phyloP scores from a whole-genome alignment of 2,329 filamentous ascomycete species.

The Sporothrix humicola region DNA sequence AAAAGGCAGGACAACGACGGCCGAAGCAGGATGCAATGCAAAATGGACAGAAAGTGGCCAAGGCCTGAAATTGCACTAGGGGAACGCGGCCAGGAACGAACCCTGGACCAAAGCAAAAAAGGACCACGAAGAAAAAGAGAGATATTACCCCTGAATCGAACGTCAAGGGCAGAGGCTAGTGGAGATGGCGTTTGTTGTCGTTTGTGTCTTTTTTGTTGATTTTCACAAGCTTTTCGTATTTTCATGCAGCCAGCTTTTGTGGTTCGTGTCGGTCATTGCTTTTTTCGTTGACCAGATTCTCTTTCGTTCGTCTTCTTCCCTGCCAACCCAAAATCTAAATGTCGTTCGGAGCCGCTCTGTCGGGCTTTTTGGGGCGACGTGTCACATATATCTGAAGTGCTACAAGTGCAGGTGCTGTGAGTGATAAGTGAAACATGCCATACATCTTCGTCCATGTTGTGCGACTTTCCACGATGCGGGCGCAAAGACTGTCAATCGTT shows the following conservation, averaged over 20 bases:
- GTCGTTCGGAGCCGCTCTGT: neutral
- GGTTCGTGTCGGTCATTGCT: constrained; percentile 17
- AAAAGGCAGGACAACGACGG: neutral
- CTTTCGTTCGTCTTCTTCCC: no score
- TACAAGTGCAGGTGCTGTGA: no score
- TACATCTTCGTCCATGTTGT: no score
- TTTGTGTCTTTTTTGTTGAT: neutral
- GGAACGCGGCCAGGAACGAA: neutral
- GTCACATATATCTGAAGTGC: neutral
- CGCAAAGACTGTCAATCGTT: no score
- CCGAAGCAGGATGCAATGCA: neutral
- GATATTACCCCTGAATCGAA: neutral
- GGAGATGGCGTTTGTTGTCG: neutral
- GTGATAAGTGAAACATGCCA: no score
- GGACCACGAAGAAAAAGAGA: neutral
- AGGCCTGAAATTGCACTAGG: neutral
- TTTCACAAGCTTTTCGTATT: neutral
- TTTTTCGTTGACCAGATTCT: neutral
- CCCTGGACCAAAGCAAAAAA: neutral
- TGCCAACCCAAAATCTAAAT: no score
- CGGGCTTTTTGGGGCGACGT: no score
- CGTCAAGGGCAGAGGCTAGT: neutral
- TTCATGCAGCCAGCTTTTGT: neutral
- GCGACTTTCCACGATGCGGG: no score
- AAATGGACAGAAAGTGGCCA: neutral